phyloP scores from a whole-genome alignment of 345 rosid species.

The Mangifera indica region DNA sequence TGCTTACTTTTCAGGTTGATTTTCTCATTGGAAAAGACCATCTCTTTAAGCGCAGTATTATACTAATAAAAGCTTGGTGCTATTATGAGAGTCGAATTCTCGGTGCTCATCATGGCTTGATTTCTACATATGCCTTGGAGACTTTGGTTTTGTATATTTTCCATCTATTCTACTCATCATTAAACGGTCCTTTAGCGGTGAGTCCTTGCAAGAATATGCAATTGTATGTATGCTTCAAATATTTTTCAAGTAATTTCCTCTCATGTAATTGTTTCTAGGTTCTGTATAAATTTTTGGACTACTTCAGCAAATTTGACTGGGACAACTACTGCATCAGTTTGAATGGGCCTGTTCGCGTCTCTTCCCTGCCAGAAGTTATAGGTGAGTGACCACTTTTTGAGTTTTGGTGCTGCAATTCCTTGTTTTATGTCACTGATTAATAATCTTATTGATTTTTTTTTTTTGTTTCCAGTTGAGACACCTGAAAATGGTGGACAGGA shows the following conservation, averaged over 20 bases:
- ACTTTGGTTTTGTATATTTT: conserved; percentile 82
- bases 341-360: conserved; percentile 64
- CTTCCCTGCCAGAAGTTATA: conserved; percentile 60
- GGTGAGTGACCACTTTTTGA: conserved; percentile 44
- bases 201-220: conserved; percentile 33
- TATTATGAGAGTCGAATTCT: conserved; percentile 88
- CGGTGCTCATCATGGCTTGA: conserved; percentile 91
- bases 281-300: conserved; percentile 78
- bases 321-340: conserved; percentile 83
- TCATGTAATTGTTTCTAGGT: conserved; percentile 48
- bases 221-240: conserved; percentile 5
- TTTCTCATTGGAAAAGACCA: conserved; percentile 65
- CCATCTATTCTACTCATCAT: conserved; percentile 64
- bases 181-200: conserved; percentile 82
- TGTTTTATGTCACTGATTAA: neutral
- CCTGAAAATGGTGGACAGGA: conserved; percentile 58
- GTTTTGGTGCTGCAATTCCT: neutral
- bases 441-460: conserved; percentile 10
- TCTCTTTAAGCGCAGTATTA: conserved; percentile 80
- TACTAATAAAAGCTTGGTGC: conserved; percentile 90
- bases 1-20: conserved; percentile 55
- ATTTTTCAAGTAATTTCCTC: conserved; percentile 8
- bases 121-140: conserved; percentile 87
- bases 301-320: conserved; percentile 97
- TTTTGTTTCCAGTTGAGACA: conserved; percentile 42